These are phyloP conservation scores for Phialophora chinensis DNA, from an alignment of 2,329 filamentous ascomycete species.

Conservation along the genomic window DNA sequence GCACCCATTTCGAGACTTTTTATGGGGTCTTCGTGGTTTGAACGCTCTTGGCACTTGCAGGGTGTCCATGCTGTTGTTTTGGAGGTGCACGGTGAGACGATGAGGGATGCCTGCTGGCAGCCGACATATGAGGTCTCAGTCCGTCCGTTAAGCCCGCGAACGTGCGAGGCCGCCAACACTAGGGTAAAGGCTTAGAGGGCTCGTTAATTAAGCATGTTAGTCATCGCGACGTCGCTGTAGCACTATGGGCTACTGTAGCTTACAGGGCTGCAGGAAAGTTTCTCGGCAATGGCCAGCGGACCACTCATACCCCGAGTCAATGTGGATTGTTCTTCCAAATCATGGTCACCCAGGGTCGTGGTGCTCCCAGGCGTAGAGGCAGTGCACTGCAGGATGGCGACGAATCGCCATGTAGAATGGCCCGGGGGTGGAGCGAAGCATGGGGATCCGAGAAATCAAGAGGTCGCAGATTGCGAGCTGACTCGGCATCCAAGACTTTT, in stretches of 20 bases:
- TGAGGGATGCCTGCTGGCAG: background rate
- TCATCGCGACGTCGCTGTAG: background rate
- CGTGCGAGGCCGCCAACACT: background rate
- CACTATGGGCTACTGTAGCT: background rate
- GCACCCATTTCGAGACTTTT: slow-evolving; percentile 28
- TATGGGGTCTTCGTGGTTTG: slow-evolving; percentile 27
- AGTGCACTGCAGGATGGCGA: background rate
- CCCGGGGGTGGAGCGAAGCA: background rate
- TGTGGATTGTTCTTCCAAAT: background rate
- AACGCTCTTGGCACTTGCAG: slow-evolving; percentile 6
- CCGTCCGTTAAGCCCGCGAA: background rate
- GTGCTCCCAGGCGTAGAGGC: background rate
- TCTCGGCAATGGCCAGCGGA: background rate
- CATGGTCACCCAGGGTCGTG: background rate
- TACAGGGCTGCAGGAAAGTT: background rate
- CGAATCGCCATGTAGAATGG: background rate
- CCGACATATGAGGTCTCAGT: background rate
- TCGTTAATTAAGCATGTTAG: background rate
- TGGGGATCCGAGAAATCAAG: background rate
- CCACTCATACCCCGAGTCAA: background rate
- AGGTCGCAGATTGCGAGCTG: background rate
- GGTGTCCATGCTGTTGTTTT: slow-evolving; percentile 7
- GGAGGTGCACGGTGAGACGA: background rate
- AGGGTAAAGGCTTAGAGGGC: background rate
- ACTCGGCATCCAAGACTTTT: background rate